phyloP scores from a whole-genome alignment of 2,329 filamentous ascomycete genomes.

The Paramyrothecium roridum region DNA sequence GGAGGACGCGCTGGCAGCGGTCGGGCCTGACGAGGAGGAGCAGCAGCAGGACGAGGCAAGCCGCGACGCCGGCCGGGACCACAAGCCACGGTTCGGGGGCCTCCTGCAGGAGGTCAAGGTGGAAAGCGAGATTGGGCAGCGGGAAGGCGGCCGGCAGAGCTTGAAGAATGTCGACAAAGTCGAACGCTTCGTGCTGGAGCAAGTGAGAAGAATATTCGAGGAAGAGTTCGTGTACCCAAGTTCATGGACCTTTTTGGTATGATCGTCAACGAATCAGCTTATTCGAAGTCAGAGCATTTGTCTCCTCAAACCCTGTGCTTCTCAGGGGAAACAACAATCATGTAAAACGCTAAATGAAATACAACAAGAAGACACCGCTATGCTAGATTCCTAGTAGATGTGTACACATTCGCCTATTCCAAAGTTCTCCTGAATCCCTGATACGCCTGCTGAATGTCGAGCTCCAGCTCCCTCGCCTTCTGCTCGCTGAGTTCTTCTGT shows the following conservation, averaged over 20 bases:
- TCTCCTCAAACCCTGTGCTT: neutral
- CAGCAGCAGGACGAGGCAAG: conserved; percentile 18
- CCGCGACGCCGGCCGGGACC: conserved; percentile 19
- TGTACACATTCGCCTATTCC: conserved; percentile 34
- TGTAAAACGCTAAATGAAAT: neutral
- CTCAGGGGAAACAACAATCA: neutral
- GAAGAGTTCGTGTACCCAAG: conserved; percentile 98
- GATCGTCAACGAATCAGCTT: conserved; percentile 11
- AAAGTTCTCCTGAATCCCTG: conserved; percentile 86
- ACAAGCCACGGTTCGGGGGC: conserved; percentile 55
- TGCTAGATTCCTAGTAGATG: neutral
- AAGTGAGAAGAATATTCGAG: conserved; percentile 95
- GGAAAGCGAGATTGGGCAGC: conserved; percentile 94
- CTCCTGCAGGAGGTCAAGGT: conserved; percentile 90
- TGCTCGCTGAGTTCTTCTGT: conserved; percentile 86
- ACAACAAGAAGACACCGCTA: neutral
- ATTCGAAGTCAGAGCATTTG: neutral
- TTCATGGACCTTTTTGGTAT: conserved; percentile 96
- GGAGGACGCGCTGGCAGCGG: conserved; percentile 79
- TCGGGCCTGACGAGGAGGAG: conserved; percentile 47
- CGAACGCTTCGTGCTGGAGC: conserved; percentile 93
- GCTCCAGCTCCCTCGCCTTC: conserved; percentile 82
- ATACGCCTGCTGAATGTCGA: conserved; percentile 93
- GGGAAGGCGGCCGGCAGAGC: conserved; percentile 88
- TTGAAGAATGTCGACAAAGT: conserved; percentile 99